Base-by-base conservation (phyloP, 2,329 filamentous ascomycete species). In the Orbilia javanica region DNA sequence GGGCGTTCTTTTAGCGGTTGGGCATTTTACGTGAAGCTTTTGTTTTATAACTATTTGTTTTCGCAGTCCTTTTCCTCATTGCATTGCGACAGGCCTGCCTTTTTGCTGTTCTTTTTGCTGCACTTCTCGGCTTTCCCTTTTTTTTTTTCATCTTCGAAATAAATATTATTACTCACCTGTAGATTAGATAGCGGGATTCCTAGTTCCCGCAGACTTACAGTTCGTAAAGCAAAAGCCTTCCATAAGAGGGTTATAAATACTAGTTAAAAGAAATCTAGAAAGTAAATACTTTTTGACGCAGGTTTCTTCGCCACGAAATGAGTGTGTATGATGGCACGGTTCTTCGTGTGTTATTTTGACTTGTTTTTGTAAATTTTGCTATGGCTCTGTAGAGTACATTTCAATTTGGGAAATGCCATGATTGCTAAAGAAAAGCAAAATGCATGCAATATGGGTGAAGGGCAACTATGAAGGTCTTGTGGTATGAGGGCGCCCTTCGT, bases 1-100 rank as follows among this genome's bases (percentile, higher is more conserved):
- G 73, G 66, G 44, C 44, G 55, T 65, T 77, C 18, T 52, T 71
- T 77, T 77, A 77, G 73, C 73, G 73, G 50, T 57, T 22, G 13
- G 52, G 36, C 50, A 34, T 57, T 57, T 20, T 57, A 22, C 29
- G 11, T 18, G n/a, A 22, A 3, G 4, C 13, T 22, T 57, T 57
- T 53, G 7, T 18, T 25, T 25, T 60, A 22, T 18, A 25, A 25
- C 55, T 29, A 15, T 60, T 34, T 48, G 22, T 22, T 25, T n/a
- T 25, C 20, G 7, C 44, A 4, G 13, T 48, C 25, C 8, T 25
- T 25, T 48, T 15, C 6, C 8, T 15, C 50, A 53, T 31, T 53
- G 50, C 50, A 53, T 53, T 53, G 50, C 50, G 25, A 25, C 13
- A 31, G 50, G 50, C 18, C 42, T 50, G 8, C 36, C 27, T 44